These are phyloP conservation scores for Entophlyctis luteolus DNA, from an alignment of 192 early-diverging fungal genomes.

Conservation along the genomic window DNA sequence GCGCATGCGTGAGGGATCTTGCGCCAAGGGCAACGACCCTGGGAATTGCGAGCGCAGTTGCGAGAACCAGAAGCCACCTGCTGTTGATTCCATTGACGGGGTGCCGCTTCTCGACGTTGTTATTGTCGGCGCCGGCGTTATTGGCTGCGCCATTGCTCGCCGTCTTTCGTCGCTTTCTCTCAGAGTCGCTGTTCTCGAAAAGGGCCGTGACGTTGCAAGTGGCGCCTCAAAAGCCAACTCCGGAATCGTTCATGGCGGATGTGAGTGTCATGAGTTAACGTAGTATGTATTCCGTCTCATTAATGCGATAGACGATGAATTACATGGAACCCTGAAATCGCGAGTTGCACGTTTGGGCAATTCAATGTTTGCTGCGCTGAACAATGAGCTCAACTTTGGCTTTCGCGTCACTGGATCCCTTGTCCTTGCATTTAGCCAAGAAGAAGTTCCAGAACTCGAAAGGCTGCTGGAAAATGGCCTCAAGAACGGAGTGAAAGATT, in stretches of 20 bases:
- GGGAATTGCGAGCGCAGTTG: too few relatives aligned
- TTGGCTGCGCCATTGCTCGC: constrained; percentile 46
- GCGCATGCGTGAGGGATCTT: too few relatives aligned
- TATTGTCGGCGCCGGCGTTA: constrained; percentile 45
- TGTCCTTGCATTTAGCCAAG: constrained; percentile 35
- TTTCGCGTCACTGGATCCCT: constrained; percentile 41
- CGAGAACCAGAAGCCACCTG: too few relatives aligned
- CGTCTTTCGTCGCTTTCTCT: constrained; percentile 32
- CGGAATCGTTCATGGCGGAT: constrained; percentile 49
- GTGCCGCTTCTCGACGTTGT: constrained; percentile 30
- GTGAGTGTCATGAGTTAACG: too few relatives aligned
- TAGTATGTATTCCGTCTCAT: too few relatives aligned
- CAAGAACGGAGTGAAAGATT: constrained; percentile 39
- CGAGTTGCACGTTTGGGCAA: constrained; percentile 34
- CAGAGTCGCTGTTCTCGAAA: constrained; percentile 36
- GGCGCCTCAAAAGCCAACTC: constrained; percentile 28
- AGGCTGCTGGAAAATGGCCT: constrained; percentile 39
- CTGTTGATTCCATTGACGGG: neutral
- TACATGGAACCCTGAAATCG: constrained; percentile 42
- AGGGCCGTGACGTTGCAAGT: constrained; percentile 38
- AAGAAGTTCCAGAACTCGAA: constrained; percentile 24
- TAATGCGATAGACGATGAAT: too few relatives aligned
- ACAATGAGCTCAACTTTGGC: constrained; percentile 46
- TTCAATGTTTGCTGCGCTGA: constrained; percentile 30
- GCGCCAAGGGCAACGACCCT: too few relatives aligned